Evolutionary conservation across 1,139 yeast species (phyloP), one percentile per base, ranked within the genome.

Genomic region (Lizanozyma gosingica): DNA sequence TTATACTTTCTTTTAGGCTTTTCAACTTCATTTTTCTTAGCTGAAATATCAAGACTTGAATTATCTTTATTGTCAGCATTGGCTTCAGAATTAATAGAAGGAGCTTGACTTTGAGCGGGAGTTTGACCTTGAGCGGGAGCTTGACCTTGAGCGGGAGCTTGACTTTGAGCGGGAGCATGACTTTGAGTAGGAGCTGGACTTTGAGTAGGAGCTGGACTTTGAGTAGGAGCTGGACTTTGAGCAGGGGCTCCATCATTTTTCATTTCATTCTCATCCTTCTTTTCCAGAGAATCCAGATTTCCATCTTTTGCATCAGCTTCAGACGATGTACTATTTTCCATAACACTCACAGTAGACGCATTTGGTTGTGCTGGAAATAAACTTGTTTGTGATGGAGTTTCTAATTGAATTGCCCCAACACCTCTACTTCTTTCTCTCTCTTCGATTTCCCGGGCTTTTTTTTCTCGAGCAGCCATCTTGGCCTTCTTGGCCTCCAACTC

Each of bases 401-500:
- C n/a, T 22, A 22, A 22, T 6, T 22, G 29, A 22, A 22, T 22
- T 6, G 29, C 29, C 6, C 29, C 11, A 6, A 11, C 29, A 22
- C 29, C 29, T 11, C 29, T 6, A 6, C 11, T 6, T 22, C 29
- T 22, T 22, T 22, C 29, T 22, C 29, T 22, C 11, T 22, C 29
- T 11, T 36, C 18, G 16, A 15, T 17, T 33, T 17, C 29, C 11
- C 29, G 6, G 29, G 29, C 29, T 22, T 35, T 18, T 15, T 15
- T 29, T 14, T 27, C 34, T 35, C 37, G 18, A n/a, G 40, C 9
- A 15, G 22, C 29, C 11, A 22, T 22, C 11, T 22, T 22, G 29
- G 29, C 29, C n/a, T 42, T 37, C 3, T 37, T 40, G 4, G 37
- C 39, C 15, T 40, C 38, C 17, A 37, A 37, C 18, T 37, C 41